phyloP scores from a whole-genome alignment of 2,329 filamentous ascomycete species.

The Penicillium sp. region DNA sequence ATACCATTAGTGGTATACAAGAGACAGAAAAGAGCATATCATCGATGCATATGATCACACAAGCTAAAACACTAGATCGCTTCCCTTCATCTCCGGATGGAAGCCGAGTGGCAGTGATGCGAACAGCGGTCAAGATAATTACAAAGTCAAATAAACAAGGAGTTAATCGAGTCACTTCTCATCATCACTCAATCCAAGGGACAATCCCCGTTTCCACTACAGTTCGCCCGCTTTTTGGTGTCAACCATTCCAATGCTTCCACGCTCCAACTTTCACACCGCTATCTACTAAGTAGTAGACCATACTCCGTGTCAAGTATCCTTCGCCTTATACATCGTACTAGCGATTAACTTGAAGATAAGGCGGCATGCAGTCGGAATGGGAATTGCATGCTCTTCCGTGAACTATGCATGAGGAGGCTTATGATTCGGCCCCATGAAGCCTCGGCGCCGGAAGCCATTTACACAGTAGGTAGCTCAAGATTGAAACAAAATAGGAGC shows the following conservation, averaged over 20 bases:
- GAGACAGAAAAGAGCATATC: neutral
- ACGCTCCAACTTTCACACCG: slow-evolving; percentile 2
- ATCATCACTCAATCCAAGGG: no score
- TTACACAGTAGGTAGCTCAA: neutral
- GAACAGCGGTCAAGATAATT: slow-evolving; percentile 9
- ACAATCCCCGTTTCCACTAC: neutral
- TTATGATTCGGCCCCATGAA: slow-evolving; percentile 2
- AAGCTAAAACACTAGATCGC: slow-evolving; percentile 2
- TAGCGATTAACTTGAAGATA: slow-evolving; percentile 12
- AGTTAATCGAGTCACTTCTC: neutral
- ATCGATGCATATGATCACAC: neutral
- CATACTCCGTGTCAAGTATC: neutral
- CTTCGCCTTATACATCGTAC: neutral
- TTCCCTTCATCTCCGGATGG: slow-evolving; percentile 7
- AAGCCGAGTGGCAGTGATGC: neutral
- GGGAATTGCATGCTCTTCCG: slow-evolving; percentile 24
- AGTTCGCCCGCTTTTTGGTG: neutral
- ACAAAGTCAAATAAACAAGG: neutral
- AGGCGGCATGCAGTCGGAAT: slow-evolving; percentile 20
- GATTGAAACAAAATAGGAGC: neutral
- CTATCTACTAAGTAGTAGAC: neutral
- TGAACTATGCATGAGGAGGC: slow-evolving; percentile 15
- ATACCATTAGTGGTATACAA: neutral
- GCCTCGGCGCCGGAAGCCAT: neutral
- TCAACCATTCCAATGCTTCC: neutral